Conservation (phyloP, 1,139 yeast species). For the Diutina rugosa region DNA sequence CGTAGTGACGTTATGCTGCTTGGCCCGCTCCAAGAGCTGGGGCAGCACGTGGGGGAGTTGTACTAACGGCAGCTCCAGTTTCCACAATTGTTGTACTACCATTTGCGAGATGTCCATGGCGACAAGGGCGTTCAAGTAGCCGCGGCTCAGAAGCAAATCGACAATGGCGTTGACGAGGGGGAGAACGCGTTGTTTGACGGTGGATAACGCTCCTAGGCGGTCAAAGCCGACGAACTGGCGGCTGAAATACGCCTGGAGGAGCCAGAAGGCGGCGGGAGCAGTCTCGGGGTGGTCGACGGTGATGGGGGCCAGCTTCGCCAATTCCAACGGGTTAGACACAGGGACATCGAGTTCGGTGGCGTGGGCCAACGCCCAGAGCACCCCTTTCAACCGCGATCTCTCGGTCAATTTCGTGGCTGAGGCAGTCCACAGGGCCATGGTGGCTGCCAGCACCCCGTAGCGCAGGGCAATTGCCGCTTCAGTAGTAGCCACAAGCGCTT, state of each 20-base stretch:
- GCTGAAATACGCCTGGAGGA: conserved; percentile 74
- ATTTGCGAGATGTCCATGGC: conserved; percentile 87
- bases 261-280: neutral
- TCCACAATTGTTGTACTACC: conserved; percentile 84
- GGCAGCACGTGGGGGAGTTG: conserved; percentile 64
- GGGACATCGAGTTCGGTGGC: conserved; percentile 46
- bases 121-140: conserved; percentile 60
- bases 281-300: neutral
- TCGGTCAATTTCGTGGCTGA: conserved; percentile 27
- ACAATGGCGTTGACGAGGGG: conserved; percentile 53
- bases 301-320: neutral
- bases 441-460: conserved; percentile 47
- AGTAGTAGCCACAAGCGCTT: conserved; percentile 44
- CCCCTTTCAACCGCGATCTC: conserved; percentile 44
- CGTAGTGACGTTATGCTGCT: conserved; percentile 42
- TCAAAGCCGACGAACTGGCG: conserved; percentile 46
- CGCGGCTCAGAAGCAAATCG: conserved; percentile 72
- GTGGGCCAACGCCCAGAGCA: conserved; percentile 53
- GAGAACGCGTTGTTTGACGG: conserved; percentile 35
- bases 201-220: conserved; percentile 40
- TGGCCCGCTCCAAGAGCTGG: conserved; percentile 46
- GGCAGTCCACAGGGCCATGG: conserved; percentile 41
- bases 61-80: conserved; percentile 60
- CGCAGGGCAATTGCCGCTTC: conserved; percentile 69
- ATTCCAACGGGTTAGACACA: neutral